Evolutionary conservation across 805 yeast genomes (phyloP).

Genomic region (Candida coquimbonensis): DNA sequence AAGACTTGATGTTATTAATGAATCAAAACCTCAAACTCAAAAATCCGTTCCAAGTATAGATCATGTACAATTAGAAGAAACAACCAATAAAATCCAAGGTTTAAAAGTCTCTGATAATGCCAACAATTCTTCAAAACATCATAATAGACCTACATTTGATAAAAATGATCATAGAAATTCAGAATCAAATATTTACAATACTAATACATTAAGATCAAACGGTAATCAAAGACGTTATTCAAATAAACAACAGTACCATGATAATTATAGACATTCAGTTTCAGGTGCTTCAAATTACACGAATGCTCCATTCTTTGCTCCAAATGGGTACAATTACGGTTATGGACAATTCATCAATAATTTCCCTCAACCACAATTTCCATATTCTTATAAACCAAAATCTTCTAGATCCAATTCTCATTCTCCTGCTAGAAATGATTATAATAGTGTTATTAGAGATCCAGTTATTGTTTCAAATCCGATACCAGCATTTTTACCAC

Average conservation of each 20-base stretch:
- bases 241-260: slow-evolving; percentile 6
- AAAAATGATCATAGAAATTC: neutral
- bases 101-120: neutral
- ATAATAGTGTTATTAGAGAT: neutral
- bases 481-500: slow-evolving; percentile 6
- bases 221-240: slow-evolving; percentile 4
- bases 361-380: slow-evolving; percentile 2
- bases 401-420: slow-evolving; percentile 16
- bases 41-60: neutral
- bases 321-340: slow-evolving; percentile 11
- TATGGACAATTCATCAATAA: slow-evolving; percentile 6
- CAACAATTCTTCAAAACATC: neutral
- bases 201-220: slow-evolving; percentile 2
- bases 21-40: neutral
- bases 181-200: neutral
- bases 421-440: slow-evolving; percentile 14
- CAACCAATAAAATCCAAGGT: neutral
- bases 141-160: neutral
- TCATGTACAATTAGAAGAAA: neutral
- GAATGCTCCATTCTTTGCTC: slow-evolving; percentile 9
- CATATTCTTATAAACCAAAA: slow-evolving; percentile 3
- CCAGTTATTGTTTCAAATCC: neutral
- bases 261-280: slow-evolving; percentile 16
- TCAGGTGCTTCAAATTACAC: slow-evolving; percentile 7
- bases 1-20: neutral